Evolutionary conservation across 148 eudicot species (phyloP).

Genomic region (Camellia lanceoleosa): DNA sequence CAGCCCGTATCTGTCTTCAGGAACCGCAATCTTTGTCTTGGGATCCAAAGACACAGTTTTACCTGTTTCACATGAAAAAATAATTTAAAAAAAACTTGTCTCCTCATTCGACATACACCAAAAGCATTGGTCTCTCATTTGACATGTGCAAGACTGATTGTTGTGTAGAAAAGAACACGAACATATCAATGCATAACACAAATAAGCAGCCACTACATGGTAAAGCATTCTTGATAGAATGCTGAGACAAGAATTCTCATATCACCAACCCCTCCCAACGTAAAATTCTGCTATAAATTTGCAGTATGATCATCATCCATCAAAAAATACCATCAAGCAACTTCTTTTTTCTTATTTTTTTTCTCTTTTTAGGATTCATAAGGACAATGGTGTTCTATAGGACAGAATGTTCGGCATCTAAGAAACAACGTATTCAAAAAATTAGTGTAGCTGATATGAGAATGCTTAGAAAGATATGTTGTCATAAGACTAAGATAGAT

Average conservation of each 20-base stretch:
- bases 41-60: conserved; percentile 67
- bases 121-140: neutral
- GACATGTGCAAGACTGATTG: neutral
- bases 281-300: neutral
- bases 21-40: conserved; percentile 59
- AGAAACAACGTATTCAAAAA: no score
- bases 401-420: no score
- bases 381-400: no score
- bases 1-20: conserved; percentile 83
- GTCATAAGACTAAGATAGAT: no score
- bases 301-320: neutral
- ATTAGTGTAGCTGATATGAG: no score
- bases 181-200: neutral
- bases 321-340: neutral
- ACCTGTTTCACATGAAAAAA: conserved; percentile 44
- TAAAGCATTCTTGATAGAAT: neutral
- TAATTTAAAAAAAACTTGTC: neutral
- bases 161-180: neutral
- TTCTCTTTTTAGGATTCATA: neutral
- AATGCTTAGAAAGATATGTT: no score
- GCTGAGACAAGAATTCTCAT: no score
- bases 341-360: neutral
- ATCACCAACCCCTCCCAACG: neutral
- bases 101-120: neutral
- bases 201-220: neutral